These are phyloP conservation scores for Rosa rugosa DNA, from an alignment of 306 rosid species.

Conservation along the genomic window DNA sequence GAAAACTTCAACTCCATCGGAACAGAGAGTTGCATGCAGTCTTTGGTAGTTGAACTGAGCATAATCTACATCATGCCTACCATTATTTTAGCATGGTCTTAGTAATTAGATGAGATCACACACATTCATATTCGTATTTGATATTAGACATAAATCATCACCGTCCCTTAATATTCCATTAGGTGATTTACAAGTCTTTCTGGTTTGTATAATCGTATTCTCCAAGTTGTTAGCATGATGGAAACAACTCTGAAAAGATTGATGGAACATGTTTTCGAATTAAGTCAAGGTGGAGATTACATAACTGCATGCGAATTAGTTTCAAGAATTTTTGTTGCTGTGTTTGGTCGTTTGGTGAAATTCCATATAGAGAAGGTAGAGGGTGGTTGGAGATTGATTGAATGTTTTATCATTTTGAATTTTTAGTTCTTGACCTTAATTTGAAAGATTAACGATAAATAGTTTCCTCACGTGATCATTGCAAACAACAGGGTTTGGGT, in stretches of 20 bases:
- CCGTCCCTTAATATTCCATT: background rate
- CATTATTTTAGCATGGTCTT: background rate
- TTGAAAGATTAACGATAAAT: background rate
- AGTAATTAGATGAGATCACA: background rate
- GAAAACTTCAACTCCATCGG: background rate
- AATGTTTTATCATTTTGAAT: background rate
- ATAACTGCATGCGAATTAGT: conserved; percentile 1
- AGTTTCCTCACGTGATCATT: background rate
- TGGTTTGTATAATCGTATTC: background rate
- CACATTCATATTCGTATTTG: background rate
- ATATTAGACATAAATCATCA: background rate
- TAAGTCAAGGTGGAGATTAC: conserved; percentile 6
- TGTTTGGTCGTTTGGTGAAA: conserved; percentile 9
- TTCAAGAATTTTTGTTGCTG: background rate
- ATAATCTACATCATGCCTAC: background rate
- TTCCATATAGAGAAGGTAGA: conserved; percentile 4
- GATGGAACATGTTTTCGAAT: background rate
- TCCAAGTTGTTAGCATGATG: background rate
- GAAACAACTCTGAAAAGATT: background rate
- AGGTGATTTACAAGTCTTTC: background rate
- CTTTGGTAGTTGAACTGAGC: conserved; percentile 6
- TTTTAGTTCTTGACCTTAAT: background rate
- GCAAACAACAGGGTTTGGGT: background rate
- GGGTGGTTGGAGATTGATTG: background rate
- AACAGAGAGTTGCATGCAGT: conserved; percentile 1